Evolutionary conservation across 768 basidiomycete genomes (phyloP).

Genomic region (Pleurotus eryngii): DNA sequence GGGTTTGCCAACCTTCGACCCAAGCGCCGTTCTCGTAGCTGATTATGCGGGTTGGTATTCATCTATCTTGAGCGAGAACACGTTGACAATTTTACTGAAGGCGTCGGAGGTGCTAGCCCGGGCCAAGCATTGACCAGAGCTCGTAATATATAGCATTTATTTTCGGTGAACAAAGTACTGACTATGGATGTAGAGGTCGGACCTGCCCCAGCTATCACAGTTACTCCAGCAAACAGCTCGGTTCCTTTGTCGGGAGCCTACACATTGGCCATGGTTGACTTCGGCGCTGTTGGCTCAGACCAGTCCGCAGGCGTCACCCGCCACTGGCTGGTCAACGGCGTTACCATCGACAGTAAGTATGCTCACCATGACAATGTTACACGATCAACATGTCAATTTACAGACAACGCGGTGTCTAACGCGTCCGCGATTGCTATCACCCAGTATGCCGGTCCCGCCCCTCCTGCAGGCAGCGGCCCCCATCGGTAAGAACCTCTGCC

Average conservation of each 20-base stretch:
- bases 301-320: slow-evolving; percentile 58
- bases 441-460: slow-evolving; percentile 68
- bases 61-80: neutral
- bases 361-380: neutral
- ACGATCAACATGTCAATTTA: neutral
- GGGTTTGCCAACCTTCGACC: slow-evolving; percentile 57
- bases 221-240: slow-evolving; percentile 49
- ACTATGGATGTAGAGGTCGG: slow-evolving; percentile 46
- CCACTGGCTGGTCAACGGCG: slow-evolving; percentile 80
- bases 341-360: slow-evolving; percentile 40
- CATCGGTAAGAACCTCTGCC: slow-evolving; percentile 52
- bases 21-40: slow-evolving; percentile 53
- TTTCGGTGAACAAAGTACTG: neutral
- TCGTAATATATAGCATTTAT: slow-evolving; percentile 35
- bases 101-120: slow-evolving; percentile 45
- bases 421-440: slow-evolving; percentile 50
- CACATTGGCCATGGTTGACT: slow-evolving; percentile 76
- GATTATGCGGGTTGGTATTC: slow-evolving; percentile 38
- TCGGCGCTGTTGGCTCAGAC: slow-evolving; percentile 61
- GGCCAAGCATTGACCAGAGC: slow-evolving; percentile 58
- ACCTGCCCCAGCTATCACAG: slow-evolving; percentile 48
- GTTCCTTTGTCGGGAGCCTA: slow-evolving; percentile 45
- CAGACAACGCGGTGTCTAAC: slow-evolving; percentile 38
- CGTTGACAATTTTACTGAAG: slow-evolving; percentile 16
- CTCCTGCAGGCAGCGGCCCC: slow-evolving; percentile 64